phyloP scores from a whole-genome alignment of 768 basidiomycete species.

The Fibroporia radiculosa region DNA sequence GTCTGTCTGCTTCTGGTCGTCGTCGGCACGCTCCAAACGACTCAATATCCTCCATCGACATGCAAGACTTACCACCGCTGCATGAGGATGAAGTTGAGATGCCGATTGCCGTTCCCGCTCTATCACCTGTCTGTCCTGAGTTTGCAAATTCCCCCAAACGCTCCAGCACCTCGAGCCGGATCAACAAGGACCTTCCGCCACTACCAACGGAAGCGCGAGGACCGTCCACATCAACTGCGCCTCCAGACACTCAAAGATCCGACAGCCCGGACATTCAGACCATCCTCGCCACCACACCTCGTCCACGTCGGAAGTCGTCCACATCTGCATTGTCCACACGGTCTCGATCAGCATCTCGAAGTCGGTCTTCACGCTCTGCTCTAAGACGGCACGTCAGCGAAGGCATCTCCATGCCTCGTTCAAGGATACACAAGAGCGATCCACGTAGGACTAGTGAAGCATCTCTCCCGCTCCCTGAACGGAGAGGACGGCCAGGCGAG shows the following conservation, averaged over 20 bases:
- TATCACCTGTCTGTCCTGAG: no score
- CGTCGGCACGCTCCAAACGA: conserved; percentile 10
- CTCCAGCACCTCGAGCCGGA: not conserved
- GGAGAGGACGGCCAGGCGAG: not conserved
- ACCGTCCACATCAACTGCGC: conserved; percentile 8
- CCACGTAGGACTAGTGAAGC: not conserved
- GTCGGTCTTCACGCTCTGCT: conserved; percentile 9
- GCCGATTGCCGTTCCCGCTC: conserved; percentile 6
- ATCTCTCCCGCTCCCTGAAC: not conserved
- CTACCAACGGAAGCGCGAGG: conserved; percentile 11
- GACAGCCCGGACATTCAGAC: conserved; percentile 25
- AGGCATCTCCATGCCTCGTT: conserved; percentile 7
- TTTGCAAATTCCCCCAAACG: no score
- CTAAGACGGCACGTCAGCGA: conserved; percentile 16
- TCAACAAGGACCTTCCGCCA: conserved; percentile 21
- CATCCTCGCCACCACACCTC: conserved; percentile 25
- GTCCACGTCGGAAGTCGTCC: conserved; percentile 21
- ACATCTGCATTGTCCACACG: conserved; percentile 14
- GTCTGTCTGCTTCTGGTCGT: conserved; percentile 10
- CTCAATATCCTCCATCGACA: conserved; percentile 24
- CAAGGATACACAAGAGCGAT: conserved; percentile 1
- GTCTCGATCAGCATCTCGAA: conserved; percentile 18
- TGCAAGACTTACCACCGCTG: conserved; percentile 23
- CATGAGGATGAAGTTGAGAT: conserved; percentile 19
- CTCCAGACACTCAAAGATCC: conserved; percentile 13